Evolutionary conservation across 345 rosid genomes (phyloP).

Genomic region (Stellera chamaejasme): DNA sequence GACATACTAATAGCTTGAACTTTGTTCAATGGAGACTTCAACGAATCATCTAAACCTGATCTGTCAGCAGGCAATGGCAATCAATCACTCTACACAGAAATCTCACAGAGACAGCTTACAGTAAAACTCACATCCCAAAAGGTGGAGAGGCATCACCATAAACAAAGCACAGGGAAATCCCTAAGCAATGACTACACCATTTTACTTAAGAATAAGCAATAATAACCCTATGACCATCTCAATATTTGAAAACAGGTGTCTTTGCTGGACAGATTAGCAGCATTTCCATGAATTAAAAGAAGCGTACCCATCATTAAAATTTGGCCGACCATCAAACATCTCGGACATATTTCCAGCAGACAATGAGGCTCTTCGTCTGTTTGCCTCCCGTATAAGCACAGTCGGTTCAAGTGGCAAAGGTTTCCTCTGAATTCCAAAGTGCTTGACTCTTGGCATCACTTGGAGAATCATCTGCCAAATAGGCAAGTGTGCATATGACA

Average conservation of each 20-base stretch:
- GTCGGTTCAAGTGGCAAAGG: slow-evolving; percentile 95
- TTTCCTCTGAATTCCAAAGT: slow-evolving; percentile 83
- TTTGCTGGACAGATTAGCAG: slow-evolving; percentile 2
- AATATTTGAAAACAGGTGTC: slow-evolving; percentile 5
- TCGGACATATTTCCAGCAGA: slow-evolving; percentile 87
- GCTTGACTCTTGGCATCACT: slow-evolving; percentile 57
- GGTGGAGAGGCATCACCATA: no score
- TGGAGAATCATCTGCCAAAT: slow-evolving; percentile 67
- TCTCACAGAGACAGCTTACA: neutral
- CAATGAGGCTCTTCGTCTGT: slow-evolving; percentile 90
- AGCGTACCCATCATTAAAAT: slow-evolving; percentile 67
- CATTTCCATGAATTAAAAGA: slow-evolving; percentile 13
- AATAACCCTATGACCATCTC: neutral
- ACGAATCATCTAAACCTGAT: slow-evolving; percentile 51
- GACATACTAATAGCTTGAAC: slow-evolving; percentile 37
- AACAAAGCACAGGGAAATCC: no score
- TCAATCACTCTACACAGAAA: slow-evolving; percentile 14
- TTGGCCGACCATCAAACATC: slow-evolving; percentile 49
- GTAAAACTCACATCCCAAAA: no score
- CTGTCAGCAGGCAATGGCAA: slow-evolving; percentile 42
- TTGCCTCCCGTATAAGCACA: slow-evolving; percentile 89
- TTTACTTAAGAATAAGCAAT: neutral
- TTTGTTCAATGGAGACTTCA: slow-evolving; percentile 39
- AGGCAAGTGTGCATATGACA: neutral
- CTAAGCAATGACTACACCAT: no score